These are phyloP conservation scores for Aureobasidium sp. DNA, from an alignment of 2,329 filamentous ascomycete species.

Conservation along the genomic window DNA sequence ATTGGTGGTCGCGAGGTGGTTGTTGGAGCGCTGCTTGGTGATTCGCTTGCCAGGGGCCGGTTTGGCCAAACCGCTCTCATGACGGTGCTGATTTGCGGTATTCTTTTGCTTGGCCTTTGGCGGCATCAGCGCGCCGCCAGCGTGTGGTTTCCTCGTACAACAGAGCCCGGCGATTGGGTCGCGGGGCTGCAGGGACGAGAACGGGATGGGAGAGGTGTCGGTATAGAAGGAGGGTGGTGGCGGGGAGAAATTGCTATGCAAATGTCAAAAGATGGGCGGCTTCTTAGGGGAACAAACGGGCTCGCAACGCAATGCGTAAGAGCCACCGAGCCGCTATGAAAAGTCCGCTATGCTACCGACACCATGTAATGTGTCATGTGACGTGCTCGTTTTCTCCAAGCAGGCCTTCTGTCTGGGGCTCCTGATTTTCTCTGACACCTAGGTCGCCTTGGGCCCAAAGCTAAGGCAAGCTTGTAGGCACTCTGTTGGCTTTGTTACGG, in stretches of 20 bases:
- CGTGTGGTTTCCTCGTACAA: slow-evolving; percentile 7
- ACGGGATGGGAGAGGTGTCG: not conserved
- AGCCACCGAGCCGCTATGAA: slow-evolving; percentile 9
- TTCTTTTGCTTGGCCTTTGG: slow-evolving; percentile 36
- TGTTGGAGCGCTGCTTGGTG: slow-evolving; percentile 33
- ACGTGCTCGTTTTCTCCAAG: not conserved
- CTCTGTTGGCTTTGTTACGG: not conserved
- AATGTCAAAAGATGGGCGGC: slow-evolving; percentile 6
- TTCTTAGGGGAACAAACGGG: slow-evolving; percentile 7
- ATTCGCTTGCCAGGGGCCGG: slow-evolving; percentile 60
- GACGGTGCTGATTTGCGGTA: slow-evolving; percentile 46
- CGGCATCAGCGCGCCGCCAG: slow-evolving; percentile 36
- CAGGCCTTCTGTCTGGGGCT: not conserved
- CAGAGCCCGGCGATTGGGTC: slow-evolving; percentile 10
- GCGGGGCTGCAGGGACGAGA: slow-evolving; percentile 9
- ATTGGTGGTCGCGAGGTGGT: slow-evolving; percentile 22
- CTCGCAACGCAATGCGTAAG: slow-evolving; percentile 4
- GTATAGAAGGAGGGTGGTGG: slow-evolving; percentile 3
- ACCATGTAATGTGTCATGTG: not conserved
- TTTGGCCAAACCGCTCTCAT: slow-evolving; percentile 75
- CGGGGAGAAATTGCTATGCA: slow-evolving; percentile 4
- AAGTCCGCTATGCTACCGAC: slow-evolving; percentile 8
- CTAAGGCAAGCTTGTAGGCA: not conserved
- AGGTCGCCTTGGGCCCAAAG: not conserved
- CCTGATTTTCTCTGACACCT: not conserved